Conservation (phyloP, 176 grass and related monocot species). For the Musa beccarii region DNA sequence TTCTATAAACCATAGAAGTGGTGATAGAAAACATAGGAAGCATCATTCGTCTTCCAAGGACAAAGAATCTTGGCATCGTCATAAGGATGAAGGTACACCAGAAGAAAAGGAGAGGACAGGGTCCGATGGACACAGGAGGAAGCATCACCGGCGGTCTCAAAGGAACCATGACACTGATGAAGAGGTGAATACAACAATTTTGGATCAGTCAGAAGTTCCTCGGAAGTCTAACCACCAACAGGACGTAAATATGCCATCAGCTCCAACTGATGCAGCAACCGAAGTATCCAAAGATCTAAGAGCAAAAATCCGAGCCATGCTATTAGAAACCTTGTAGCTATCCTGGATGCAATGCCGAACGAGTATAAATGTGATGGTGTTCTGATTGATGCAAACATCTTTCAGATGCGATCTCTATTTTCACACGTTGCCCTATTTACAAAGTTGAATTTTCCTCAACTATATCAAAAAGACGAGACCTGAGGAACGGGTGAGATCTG, state of each 20-base stretch:
- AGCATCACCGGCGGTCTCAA: constrained; percentile 31
- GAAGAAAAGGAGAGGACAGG: constrained; percentile 23
- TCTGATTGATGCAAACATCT: too few species aligned
- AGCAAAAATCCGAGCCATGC: constrained; percentile 80
- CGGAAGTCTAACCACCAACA: constrained; percentile 1
- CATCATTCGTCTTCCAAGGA: constrained; percentile 35
- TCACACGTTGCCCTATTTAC: too few species aligned
- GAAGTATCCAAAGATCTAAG: constrained; percentile 57
- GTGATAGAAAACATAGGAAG: constrained; percentile 36
- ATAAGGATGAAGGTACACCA: constrained; percentile 8
- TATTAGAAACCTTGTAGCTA: constrained; percentile 48
- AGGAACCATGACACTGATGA: constrained; percentile 22
- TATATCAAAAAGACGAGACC: too few species aligned
- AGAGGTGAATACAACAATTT: constrained; percentile 16
- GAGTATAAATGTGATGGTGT: too few species aligned
- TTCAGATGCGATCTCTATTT: too few species aligned
- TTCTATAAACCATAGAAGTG: constrained; percentile 32
- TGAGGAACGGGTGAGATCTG: too few species aligned
- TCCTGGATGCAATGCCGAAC: neutral
- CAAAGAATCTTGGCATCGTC: constrained; percentile 18
- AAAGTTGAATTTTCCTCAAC: too few species aligned
- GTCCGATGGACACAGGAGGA: constrained; percentile 33
- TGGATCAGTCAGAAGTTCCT: constrained; percentile 5
- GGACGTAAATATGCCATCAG: constrained; percentile 13
- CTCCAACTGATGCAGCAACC: constrained; percentile 27